Conservation (phyloP, 352 stramenopile species). For the Peronospora tabacina region DNA sequence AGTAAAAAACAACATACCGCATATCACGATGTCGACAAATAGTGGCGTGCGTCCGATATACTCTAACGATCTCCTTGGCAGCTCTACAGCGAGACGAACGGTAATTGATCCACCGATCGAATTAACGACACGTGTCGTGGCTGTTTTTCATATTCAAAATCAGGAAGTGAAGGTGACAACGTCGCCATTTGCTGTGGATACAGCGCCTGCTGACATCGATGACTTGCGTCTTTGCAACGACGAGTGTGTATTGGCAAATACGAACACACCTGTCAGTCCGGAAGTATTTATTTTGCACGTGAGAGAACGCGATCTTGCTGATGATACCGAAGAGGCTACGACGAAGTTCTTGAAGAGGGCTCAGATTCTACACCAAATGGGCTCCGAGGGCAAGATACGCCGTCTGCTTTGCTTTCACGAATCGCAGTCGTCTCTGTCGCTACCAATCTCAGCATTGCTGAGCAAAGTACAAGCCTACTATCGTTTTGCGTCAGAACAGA, state of each 20-base stretch:
- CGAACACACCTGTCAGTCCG: not conserved
- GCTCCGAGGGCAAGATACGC: slow-evolving; percentile 11
- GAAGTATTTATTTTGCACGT: slow-evolving; percentile 32
- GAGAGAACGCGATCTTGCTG: slow-evolving; percentile 18
- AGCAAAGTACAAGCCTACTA: slow-evolving; percentile 10
- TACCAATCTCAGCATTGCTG: slow-evolving; percentile 13
- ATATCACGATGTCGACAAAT: slow-evolving; percentile 55
- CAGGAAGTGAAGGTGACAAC: slow-evolving; percentile 26
- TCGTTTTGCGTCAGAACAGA: slow-evolving; percentile 2
- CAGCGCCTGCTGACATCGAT: not conserved
- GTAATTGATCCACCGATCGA: slow-evolving; percentile 17
- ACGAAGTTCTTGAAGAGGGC: slow-evolving; percentile 18
- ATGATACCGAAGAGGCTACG: not conserved
- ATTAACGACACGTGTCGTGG: slow-evolving; percentile 26
- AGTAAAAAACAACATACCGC: slow-evolving; percentile 46
- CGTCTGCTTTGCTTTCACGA: slow-evolving; percentile 30
- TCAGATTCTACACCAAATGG: slow-evolving; percentile 27
- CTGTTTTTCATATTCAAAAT: slow-evolving; percentile 36
- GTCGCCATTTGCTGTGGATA: slow-evolving; percentile 30
- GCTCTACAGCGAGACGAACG: slow-evolving; percentile 15
- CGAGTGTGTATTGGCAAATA: not conserved
- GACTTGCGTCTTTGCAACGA: not conserved
- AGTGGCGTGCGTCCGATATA: slow-evolving; percentile 44
- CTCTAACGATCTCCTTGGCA: slow-evolving; percentile 55
- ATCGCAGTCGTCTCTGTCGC: slow-evolving; percentile 3